Evolutionary conservation across 805 yeast genomes (phyloP), one percentile per base, ranked within the genome.

Genomic region (Starmerella asiatica): DNA sequence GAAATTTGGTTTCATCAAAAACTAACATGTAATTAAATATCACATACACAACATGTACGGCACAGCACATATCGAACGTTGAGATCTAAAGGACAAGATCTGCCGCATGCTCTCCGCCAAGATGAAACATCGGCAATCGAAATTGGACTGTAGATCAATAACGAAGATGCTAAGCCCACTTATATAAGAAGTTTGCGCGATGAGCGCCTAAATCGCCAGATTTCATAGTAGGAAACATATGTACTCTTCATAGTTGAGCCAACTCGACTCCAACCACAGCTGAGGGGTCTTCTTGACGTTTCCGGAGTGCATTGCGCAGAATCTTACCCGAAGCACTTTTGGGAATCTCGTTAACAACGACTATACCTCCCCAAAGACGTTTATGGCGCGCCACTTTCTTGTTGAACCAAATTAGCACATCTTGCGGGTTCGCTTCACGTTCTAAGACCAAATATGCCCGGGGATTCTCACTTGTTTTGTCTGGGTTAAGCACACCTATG

Each of bases 281-380:
- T 5, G 5, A 19, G 8, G 40, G 37, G 18, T 47, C 49, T n/a
- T 40, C 48, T 15, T 47, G 41, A 3, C 57, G 44, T 15, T 83
- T 81, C 65, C 94, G 73, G 60, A 86, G 68, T 43, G 80, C 73
- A 68, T 95, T 76, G 70, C 96, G 75, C 77, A 84, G 79, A 53
- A 86, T 84, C 70, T 86, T 86, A 50, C 96, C 96, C 3, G 93
- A 79, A 64, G 95, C 76, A 21, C 93, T 82, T 71, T 86, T 86
- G 60, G 96, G 96, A 56, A 86, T 71, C 55, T 76, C 91, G 43
- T 74, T 79, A 33, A 84, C 79, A 39, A 79, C 67, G 44, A 78
- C 72, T 43, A 82, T 71, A 15, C 65, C 66, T 3, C 65, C 66
- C 62, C 63, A 61, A 2, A 61, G 51, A 11, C 58, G 46, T 49